A percentile compares a stretch with the other conserved stretches of the same genome.
phyloP scores from a whole-genome alignment of 805 yeast genomes.

The Huiozyma naganishii region DNA sequence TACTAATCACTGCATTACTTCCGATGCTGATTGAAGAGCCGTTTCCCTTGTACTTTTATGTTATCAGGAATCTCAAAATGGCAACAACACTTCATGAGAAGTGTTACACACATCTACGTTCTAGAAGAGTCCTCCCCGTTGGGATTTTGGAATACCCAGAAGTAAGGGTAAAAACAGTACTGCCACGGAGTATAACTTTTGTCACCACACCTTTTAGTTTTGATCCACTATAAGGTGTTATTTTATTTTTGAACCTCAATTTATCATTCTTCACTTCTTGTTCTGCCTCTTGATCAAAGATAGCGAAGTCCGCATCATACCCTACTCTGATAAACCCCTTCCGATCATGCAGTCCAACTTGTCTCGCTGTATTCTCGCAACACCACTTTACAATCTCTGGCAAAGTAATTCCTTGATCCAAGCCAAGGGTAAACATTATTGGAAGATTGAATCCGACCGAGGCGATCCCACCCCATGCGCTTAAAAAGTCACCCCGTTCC shows the following conservation, averaged over 20 bases:
- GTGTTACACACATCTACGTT: too few species aligned
- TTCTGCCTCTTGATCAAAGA: conserved; percentile 55
- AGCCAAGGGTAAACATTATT: conserved; percentile 65
- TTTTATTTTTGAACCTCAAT: conserved; percentile 70
- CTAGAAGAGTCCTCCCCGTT: too few species aligned
- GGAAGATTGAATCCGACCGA: conserved; percentile 89
- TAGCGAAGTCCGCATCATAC: conserved; percentile 77
- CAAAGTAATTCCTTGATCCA: conserved; percentile 25
- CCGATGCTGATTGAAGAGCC: too few species aligned
- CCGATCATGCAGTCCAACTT: conserved; percentile 60
- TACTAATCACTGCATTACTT: too few species aligned
- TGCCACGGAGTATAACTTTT: conserved; percentile 74
- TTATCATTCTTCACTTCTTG: conserved; percentile 43
- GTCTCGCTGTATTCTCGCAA: conserved; percentile 70
- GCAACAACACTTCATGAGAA: too few species aligned
- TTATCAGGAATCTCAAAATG: too few species aligned
- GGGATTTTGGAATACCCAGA: too few species aligned
- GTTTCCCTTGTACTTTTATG: too few species aligned
- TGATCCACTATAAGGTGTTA: conserved; percentile 78
- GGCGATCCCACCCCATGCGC: conserved; percentile 95
- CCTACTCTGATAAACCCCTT: conserved; percentile 72
- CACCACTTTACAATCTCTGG: conserved; percentile 72
- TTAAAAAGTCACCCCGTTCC: conserved; percentile 74
- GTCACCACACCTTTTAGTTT: conserved; percentile 60
- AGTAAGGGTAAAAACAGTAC: conserved; percentile 43